These are phyloP conservation scores for Alternaria consortialis DNA, from an alignment of 2,329 filamentous ascomycete species.

Conservation along the genomic window DNA sequence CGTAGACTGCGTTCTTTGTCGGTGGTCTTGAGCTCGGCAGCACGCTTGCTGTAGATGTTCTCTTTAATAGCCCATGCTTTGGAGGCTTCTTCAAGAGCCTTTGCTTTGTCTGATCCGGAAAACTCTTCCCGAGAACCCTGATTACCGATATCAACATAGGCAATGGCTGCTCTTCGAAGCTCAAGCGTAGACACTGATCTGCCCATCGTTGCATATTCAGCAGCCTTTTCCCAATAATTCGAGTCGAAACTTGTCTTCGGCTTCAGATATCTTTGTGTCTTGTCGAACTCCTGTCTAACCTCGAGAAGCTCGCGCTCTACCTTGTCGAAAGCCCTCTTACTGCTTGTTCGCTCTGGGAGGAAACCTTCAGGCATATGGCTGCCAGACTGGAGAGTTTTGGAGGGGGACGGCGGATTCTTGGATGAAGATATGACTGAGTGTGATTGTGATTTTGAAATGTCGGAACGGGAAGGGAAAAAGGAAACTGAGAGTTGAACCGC, in stretches of 20 bases:
- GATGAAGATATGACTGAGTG: too few species aligned
- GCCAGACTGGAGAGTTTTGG: too few species aligned
- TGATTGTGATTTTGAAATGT: too few species aligned
- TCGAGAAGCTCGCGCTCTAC: too few species aligned
- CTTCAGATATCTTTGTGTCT: too few species aligned
- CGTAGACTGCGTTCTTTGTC: not conserved
- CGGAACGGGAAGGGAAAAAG: too few species aligned
- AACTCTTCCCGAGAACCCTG: not conserved
- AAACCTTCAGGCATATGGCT: too few species aligned
- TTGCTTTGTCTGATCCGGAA: not conserved
- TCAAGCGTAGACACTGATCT: not conserved
- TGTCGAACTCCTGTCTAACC: too few species aligned
- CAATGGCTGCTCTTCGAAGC: not conserved
- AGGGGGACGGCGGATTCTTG: too few species aligned
- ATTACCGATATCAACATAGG: not conserved
- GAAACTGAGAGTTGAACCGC: too few species aligned
- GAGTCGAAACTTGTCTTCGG: not conserved
- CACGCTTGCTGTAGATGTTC: not conserved
- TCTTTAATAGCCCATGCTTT: not conserved
- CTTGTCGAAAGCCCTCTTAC: too few species aligned
- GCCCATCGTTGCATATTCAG: not conserved
- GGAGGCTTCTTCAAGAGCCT: not conserved
- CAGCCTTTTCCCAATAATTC: not conserved
- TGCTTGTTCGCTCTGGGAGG: too few species aligned
- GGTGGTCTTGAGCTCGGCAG: accelerated